A percentile compares a stretch with the other conserved stretches of the same genome.
Evolutionary conservation across 371 early-diverging fungal species (phyloP).

Genomic region (Umbelopsis sp.): DNA sequence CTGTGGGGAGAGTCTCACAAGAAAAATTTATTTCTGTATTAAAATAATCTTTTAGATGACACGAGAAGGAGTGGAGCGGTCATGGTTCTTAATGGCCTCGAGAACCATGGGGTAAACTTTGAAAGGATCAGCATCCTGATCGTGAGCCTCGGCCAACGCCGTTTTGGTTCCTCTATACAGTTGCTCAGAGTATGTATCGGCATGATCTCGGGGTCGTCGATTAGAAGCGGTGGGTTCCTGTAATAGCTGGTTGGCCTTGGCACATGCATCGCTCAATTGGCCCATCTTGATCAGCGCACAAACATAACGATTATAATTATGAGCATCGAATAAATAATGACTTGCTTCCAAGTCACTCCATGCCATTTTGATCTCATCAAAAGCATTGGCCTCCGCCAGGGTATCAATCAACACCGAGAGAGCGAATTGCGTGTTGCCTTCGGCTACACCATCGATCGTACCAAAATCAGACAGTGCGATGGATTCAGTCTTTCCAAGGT

Average conservation of each 20-base stretch:
- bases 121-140: conserved; percentile 6
- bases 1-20: too few species aligned
- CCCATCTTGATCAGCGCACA: conserved; percentile 23
- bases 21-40: too few species aligned
- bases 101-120: conserved; percentile 13
- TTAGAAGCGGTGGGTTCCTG: conserved; percentile 3
- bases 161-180: conserved; percentile 2
- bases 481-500: conserved; percentile 20
- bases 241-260: neutral
- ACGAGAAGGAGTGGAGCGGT: neutral
- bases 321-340: conserved; percentile 40
- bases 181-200: conserved; percentile 8
- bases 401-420: conserved; percentile 43
- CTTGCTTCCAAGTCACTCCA: conserved; percentile 32
- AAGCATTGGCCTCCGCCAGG: conserved; percentile 23
- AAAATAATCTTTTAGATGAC: too few species aligned
- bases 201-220: conserved; percentile 11
- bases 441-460: neutral
- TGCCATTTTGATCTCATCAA: conserved; percentile 28
- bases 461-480: conserved; percentile 3
- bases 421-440: conserved; percentile 33
- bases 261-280: conserved; percentile 20
- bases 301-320: conserved; percentile 48
- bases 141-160: neutral
- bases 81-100: conserved; percentile 1